phyloP scores from a whole-genome alignment of 75 land plant genomes.

The Picea sitchensis region DNA sequence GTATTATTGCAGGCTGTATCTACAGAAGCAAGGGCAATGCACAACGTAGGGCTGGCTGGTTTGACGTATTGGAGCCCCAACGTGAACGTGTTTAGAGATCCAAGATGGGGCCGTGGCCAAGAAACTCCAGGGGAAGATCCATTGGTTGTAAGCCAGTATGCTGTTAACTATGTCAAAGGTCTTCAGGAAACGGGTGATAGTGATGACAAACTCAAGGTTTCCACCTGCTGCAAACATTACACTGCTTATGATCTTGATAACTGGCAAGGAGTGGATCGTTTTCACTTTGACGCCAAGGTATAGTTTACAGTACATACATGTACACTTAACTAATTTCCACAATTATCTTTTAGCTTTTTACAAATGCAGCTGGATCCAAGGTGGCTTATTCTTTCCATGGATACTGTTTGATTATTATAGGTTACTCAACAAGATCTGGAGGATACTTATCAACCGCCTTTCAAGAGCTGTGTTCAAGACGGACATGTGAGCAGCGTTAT shows the following conservation, averaged over 20 bases:
- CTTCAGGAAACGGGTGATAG: conserved; percentile 13
- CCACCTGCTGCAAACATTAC: conserved; percentile 37
- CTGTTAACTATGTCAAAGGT: conserved; percentile 42
- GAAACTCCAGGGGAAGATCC: conserved; percentile 71
- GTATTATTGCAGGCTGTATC: conserved; percentile 62
- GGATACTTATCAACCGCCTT: conserved; percentile 49
- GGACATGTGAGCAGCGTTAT: conserved; percentile 43
- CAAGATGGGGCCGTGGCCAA: conserved; percentile 60
- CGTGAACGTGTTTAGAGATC: conserved; percentile 59
- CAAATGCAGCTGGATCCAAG: neutral
- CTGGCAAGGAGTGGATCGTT: conserved; percentile 34
- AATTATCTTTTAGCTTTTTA: neutral
- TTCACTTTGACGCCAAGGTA: conserved; percentile 32
- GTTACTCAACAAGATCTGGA: conserved; percentile 43
- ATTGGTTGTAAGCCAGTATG: conserved; percentile 35
- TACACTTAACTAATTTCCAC: neutral
- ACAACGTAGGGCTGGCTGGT: conserved; percentile 77
- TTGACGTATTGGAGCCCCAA: conserved; percentile 79
- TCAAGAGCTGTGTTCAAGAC: conserved; percentile 34
- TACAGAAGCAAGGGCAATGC: conserved; percentile 83
- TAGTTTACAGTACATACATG: neutral
- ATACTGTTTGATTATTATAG: conserved; percentile 7
- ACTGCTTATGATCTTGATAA: conserved; percentile 34
- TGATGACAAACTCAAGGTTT: conserved; percentile 17
- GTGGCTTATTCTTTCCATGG: neutral